These are phyloP conservation scores for Metarhizium rileyi DNA, from an alignment of 2,329 filamentous ascomycete species.

Conservation along the genomic window DNA sequence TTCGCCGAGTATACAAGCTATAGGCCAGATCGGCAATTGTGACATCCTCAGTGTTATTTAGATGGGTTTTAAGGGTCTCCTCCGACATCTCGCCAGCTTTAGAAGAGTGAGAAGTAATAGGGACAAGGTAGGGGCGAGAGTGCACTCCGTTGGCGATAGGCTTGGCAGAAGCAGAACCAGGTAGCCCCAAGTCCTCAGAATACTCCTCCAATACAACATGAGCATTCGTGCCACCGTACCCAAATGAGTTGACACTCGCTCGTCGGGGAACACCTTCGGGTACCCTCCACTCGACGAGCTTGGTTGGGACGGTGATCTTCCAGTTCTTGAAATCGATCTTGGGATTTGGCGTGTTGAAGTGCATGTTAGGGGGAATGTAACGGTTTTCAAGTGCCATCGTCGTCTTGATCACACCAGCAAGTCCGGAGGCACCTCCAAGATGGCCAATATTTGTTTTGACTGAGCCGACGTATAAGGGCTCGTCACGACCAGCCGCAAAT, in stretches of 20 bases:
- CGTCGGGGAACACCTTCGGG: constrained; percentile 2
- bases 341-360: constrained; percentile 14
- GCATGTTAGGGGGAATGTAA: constrained; percentile 14
- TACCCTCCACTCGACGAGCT: constrained; percentile 5
- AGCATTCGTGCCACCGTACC: constrained; percentile 27
- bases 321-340: constrained; percentile 13
- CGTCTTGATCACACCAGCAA: constrained; percentile 16
- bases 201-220: constrained; percentile 19
- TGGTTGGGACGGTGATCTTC: constrained; percentile 7
- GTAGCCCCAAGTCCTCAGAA: not conserved
- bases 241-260: constrained; percentile 25
- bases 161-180: not conserved
- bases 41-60: constrained; percentile 7
- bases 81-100: constrained; percentile 14
- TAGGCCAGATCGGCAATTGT: constrained; percentile 13
- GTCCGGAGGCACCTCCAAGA: constrained; percentile 14
- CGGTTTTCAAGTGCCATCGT: constrained; percentile 14
- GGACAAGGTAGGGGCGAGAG: constrained; percentile 26
- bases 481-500: constrained; percentile 15
- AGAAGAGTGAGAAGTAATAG: constrained; percentile 14
- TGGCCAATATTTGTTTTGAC: constrained; percentile 20
- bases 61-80: constrained; percentile 10
- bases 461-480: constrained; percentile 16
- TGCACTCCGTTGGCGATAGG: constrained; percentile 22
- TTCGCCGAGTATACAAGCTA: constrained; percentile 13